These are phyloP conservation scores for Fusarium scirpi DNA, from an alignment of 2,329 filamentous ascomycete species.

Conservation along the genomic window DNA sequence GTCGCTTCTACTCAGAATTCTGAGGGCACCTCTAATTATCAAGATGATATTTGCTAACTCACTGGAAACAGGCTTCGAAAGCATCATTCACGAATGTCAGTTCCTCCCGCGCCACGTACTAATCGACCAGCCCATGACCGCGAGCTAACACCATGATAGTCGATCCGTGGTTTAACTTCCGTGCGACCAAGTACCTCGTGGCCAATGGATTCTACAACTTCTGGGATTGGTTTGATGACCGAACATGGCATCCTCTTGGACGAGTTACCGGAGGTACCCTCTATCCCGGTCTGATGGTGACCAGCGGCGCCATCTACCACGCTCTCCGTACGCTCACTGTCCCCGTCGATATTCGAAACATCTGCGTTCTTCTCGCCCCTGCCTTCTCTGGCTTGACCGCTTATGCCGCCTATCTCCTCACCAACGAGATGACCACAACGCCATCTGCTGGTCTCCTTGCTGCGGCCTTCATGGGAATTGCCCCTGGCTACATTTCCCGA, in stretches of 20 bases:
- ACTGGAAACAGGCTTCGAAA: slow-evolving; percentile 81
- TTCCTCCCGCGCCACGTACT: slow-evolving; percentile 48
- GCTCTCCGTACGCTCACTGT: slow-evolving; percentile 87
- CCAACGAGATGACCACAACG: slow-evolving; percentile 96
- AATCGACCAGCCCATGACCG: slow-evolving; percentile 8
- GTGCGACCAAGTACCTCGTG: slow-evolving; percentile 97
- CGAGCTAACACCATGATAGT: slow-evolving; percentile 67
- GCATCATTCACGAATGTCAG: slow-evolving; percentile 99
- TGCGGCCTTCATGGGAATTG: slow-evolving; percentile 96
- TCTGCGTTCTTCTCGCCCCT: slow-evolving; percentile 95
- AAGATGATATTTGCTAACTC: slow-evolving; percentile 49
- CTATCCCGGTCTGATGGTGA: slow-evolving; percentile 99
- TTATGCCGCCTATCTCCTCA: slow-evolving; percentile 92
- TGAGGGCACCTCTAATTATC: neutral
- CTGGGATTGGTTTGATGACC: slow-evolving; percentile 99
- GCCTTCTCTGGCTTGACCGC: slow-evolving; percentile 95
- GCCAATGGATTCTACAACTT: slow-evolving; percentile 98
- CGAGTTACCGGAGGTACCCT: slow-evolving; percentile 99
- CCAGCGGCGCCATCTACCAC: slow-evolving; percentile 97
- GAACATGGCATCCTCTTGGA: slow-evolving; percentile 99
- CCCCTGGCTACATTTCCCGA: slow-evolving; percentile 96
- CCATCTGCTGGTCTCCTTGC: slow-evolving; percentile 94
- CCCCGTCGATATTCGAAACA: slow-evolving; percentile 98
- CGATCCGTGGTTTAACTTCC: slow-evolving; percentile 99
- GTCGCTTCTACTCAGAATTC: neutral